Evolutionary conservation across 2,329 filamentous ascomycete genomes (phyloP).

Genomic region (Calonectria pseudoreteaudii): DNA sequence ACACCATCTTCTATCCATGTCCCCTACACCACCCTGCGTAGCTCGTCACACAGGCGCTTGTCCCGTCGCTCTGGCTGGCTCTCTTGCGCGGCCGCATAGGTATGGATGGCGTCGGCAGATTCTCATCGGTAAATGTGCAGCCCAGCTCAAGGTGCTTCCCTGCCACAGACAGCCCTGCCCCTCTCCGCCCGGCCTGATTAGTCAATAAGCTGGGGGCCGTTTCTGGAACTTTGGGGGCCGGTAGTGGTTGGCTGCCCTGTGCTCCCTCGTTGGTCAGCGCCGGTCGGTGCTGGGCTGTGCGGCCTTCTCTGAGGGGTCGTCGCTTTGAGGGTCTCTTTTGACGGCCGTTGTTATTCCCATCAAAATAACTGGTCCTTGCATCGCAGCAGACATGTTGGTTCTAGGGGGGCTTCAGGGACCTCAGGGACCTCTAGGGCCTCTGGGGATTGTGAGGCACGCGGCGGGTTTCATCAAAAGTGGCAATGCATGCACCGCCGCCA

Average conservation of each 20-base stretch:
- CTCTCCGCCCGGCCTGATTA: background rate
- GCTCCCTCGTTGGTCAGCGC: background rate
- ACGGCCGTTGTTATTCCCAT: background rate
- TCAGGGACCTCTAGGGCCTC: background rate
- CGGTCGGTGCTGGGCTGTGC: background rate
- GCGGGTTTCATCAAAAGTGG: conserved; percentile 8
- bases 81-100: conserved; percentile 7
- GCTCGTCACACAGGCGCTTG: conserved; percentile 25
- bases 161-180: background rate
- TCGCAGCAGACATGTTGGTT: background rate
- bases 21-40: conserved; percentile 17
- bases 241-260: conserved; percentile 7
- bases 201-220: background rate
- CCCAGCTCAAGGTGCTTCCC: background rate
- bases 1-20: conserved; percentile 23
- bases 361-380: background rate
- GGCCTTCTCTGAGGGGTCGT: background rate
- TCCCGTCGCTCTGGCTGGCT: conserved; percentile 18
- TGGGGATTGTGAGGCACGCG: background rate
- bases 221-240: background rate
- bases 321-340: background rate
- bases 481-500: background rate
- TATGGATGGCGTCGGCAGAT: conserved; percentile 3
- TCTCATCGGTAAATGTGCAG: conserved; percentile 6
- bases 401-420: background rate